Conservation (phyloP, 192 early-diverging fungal species). For the Spinellus fusiger region DNA sequence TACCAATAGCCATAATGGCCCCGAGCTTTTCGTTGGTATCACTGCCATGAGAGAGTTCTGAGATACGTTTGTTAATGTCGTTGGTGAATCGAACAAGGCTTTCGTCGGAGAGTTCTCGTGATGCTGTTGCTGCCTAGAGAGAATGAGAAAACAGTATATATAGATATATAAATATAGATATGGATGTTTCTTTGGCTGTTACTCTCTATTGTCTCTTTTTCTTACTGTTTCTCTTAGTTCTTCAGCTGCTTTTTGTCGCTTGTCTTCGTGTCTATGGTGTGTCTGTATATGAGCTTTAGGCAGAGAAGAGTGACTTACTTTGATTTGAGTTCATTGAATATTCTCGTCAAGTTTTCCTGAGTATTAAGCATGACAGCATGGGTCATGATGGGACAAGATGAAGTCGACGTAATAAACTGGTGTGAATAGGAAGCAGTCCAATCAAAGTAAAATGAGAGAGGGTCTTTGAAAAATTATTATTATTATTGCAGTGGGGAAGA, state of each 20-base stretch:
- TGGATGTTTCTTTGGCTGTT: too few species aligned
- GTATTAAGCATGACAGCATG: constrained; percentile 24
- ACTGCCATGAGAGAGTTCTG: constrained; percentile 68
- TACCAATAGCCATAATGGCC: constrained; percentile 78
- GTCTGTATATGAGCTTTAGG: neutral
- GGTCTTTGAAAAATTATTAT: too few species aligned
- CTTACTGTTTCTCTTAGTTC: constrained; percentile 61
- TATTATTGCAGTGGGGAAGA: too few species aligned
- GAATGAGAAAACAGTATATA: constrained; percentile 1
- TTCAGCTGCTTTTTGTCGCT: constrained; percentile 48
- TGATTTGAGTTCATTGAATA: constrained; percentile 44
- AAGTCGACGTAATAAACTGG: neutral
- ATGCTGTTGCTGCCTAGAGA: constrained; percentile 13
- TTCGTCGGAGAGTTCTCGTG: constrained; percentile 66
- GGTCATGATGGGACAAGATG: constrained; percentile 21
- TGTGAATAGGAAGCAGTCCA: neutral
- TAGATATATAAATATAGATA: neutral
- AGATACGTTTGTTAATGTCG: constrained; percentile 76
- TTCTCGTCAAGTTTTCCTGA: constrained; percentile 29
- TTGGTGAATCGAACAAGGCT: constrained; percentile 67
- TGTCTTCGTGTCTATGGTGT: constrained; percentile 54
- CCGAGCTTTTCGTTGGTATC: constrained; percentile 77
- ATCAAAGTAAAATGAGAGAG: neutral
- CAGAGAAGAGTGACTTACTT: constrained; percentile 31
- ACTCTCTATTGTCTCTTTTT: neutral